Evolutionary conservation across 148 eudicot species (phyloP).

Genomic region (Polygonum maritimum): DNA sequence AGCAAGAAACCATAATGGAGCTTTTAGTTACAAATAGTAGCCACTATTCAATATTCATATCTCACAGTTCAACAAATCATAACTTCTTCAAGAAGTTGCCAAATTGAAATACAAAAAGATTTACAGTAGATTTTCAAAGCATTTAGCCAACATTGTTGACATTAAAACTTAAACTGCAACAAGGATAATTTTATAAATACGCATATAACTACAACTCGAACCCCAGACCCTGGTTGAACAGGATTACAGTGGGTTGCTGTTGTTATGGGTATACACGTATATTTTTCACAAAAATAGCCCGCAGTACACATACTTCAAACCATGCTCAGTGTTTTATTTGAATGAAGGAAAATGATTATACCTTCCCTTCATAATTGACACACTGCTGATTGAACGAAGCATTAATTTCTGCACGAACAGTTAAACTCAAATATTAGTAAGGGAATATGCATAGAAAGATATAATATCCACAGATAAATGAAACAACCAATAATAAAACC

Average conservation of each 20-base stretch:
- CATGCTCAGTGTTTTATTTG: background rate
- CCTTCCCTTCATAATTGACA: conserved; percentile 83
- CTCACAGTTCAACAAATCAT: background rate
- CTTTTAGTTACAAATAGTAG: background rate
- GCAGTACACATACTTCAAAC: background rate
- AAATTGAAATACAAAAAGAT: background rate
- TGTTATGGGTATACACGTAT: background rate
- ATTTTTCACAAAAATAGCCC: background rate
- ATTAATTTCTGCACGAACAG: conserved; percentile 59
- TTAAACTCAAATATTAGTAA: background rate
- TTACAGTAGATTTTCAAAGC: background rate
- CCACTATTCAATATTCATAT: background rate
- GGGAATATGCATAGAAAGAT: background rate
- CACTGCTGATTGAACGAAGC: conserved; percentile 74
- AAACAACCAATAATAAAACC: background rate
- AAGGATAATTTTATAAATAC: background rate
- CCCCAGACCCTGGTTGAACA: too few relatives aligned
- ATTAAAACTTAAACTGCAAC: background rate
- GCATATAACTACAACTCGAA: too few relatives aligned
- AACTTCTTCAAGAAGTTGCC: background rate
- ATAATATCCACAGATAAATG: background rate
- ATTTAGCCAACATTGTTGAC: background rate
- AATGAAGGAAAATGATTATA: conserved; percentile 18
- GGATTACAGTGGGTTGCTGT: too few relatives aligned
- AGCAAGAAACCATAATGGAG: background rate